A percentile compares a stretch with the other conserved stretches of the same genome.
Evolutionary conservation across 139 green algal species (phyloP).

Genomic region (Pleodorina starrii): DNA sequence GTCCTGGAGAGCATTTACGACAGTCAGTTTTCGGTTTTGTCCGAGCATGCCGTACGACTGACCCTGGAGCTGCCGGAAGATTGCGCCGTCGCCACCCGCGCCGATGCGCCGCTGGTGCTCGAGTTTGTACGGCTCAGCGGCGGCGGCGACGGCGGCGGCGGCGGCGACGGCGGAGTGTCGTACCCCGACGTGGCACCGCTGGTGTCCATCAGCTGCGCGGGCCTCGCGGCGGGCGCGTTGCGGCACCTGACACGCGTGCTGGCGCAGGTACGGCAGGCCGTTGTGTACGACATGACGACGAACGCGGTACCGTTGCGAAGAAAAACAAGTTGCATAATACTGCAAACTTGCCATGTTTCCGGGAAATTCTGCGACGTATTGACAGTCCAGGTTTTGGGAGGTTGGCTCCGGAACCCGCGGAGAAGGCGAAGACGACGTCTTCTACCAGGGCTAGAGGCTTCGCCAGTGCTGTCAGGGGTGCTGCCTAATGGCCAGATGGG

Average conservation of each 20-base stretch:
- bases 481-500: no score
- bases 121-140: conserved; percentile 35
- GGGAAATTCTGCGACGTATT: no score
- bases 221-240: conserved; percentile 50
- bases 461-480: no score
- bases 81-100: conserved; percentile 23
- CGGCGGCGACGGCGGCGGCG: not conserved
- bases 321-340: no score
- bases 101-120: conserved; percentile 56
- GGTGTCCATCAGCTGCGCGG: conserved; percentile 57
- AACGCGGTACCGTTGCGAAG: no score
- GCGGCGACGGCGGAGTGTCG: not conserved
- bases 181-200: conserved; percentile 71
- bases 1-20: conserved; percentile 86
- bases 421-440: no score
- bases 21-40: conserved; percentile 35
- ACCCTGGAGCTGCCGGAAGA: conserved; percentile 36
- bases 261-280: conserved; percentile 23
- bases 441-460: no score
- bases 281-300: no score
- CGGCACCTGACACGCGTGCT: conserved; percentile 68
- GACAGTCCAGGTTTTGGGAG: no score
- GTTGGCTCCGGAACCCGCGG: no score
- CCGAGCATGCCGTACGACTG: conserved; percentile 54
- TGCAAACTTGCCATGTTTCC: no score